Evolutionary conservation across 495 filamentous ascomycete genomes (phyloP).

Genomic region (Aspergillus nanangensis): DNA sequence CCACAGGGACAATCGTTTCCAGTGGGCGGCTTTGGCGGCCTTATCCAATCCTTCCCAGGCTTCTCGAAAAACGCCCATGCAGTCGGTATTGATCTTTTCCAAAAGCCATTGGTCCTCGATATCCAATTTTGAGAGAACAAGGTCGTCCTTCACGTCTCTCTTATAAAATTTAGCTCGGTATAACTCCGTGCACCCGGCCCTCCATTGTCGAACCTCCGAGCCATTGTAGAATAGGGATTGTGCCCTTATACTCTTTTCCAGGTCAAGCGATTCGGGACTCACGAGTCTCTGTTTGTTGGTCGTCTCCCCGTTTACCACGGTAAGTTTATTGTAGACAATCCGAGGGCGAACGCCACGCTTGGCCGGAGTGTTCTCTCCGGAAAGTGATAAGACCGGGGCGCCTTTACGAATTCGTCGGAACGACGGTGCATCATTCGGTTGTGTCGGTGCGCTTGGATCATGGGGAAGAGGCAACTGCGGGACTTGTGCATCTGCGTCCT

Average conservation of each 20-base stretch:
- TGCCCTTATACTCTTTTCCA: slow-evolving; percentile 8
- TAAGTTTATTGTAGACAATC: background rate
- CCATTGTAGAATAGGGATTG: slow-evolving; percentile 9
- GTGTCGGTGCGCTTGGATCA: background rate
- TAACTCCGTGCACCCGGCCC: slow-evolving; percentile 18
- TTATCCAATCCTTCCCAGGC: slow-evolving; percentile 34
- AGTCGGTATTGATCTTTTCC: slow-evolving; percentile 18
- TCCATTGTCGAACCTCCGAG: slow-evolving; percentile 14
- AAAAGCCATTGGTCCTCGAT: slow-evolving; percentile 18
- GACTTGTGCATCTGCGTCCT: no score
- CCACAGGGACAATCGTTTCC: slow-evolving; percentile 50
- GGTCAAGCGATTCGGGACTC: background rate
- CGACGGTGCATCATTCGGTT: background rate
- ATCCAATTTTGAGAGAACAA: slow-evolving; percentile 10
- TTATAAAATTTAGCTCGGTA: slow-evolving; percentile 19
- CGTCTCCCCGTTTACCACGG: background rate
- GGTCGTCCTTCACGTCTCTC: slow-evolving; percentile 11
- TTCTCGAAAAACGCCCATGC: slow-evolving; percentile 30
- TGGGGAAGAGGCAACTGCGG: no score
- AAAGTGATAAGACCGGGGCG: background rate
- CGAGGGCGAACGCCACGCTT: background rate
- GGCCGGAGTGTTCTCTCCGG: background rate
- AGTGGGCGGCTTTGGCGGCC: slow-evolving; percentile 29
- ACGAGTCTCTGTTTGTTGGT: slow-evolving; percentile 1
- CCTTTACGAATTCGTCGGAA: background rate